A percentile compares a stretch with the other conserved stretches of the same genome.
These are phyloP conservation scores for Talaromyces sp. DNA, from an alignment of 2,329 filamentous ascomycete species.

Conservation along the genomic window DNA sequence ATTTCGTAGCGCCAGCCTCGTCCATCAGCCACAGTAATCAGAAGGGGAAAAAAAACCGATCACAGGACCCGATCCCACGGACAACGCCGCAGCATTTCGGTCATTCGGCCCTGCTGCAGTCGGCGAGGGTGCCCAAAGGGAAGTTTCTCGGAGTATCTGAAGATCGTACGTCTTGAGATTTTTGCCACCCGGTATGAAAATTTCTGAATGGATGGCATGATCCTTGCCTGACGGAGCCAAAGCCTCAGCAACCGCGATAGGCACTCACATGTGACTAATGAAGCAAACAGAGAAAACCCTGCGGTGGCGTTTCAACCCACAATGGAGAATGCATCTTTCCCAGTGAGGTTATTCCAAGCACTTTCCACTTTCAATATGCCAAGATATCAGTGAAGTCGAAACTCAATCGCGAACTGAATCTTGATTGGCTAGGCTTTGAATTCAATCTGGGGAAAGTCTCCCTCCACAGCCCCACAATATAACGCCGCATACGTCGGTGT, in stretches of 20 bases:
- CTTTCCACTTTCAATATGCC: too few species aligned
- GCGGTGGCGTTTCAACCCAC: conserved; percentile 2
- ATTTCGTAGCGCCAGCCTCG: neutral
- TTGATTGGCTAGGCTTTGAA: neutral
- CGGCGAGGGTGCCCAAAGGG: neutral
- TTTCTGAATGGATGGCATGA: too few species aligned
- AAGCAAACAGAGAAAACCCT: neutral
- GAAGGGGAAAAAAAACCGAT: neutral
- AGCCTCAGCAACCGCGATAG: neutral
- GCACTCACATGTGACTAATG: neutral
- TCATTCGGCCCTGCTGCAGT: neutral
- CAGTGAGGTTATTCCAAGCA: neutral
- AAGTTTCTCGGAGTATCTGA: neutral
- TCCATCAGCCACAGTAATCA: neutral
- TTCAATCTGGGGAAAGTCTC: neutral
- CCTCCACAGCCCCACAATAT: neutral
- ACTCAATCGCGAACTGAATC: neutral
- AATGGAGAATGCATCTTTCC: neutral
- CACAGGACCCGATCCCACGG: neutral
- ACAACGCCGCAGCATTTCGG: neutral
- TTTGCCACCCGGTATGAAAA: neutral
- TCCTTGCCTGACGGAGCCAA: too few species aligned
- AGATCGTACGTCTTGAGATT: neutral
- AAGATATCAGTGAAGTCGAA: neutral
- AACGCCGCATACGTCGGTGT: conserved; percentile 3